Base-by-base conservation (phyloP, 805 yeast species). In the Zygotorulaspora florentina region DNA sequence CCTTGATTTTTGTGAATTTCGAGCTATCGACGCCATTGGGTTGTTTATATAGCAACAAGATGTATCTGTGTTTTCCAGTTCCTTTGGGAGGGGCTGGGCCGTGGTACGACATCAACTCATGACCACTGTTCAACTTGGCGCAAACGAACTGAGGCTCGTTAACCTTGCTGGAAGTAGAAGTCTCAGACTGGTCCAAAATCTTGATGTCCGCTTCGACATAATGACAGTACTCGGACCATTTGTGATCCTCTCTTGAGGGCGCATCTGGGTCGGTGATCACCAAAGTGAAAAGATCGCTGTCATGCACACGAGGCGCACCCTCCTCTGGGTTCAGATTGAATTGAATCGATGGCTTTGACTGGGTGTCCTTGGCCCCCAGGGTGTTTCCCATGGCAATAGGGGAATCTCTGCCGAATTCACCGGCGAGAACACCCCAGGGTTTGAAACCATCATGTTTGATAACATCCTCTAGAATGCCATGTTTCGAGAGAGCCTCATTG, bases 261-360 rank as follows among this genome's bases (percentile, higher is more conserved):
- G 96, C 96, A 70, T 89, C 96, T 1, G 97, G 97, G 65, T 89
- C 96, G 7, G 96, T 90, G 53, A 89, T 55, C 2, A 86, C 85
- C 53, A 90, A 68, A 9, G 93, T 80, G 68, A 85, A 89, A 41
- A 74, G 83, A 31, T 70, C 68, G 13, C 58, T 50, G 35, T 64
- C 66, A 13, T 62, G 52, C 30, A 49, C 46, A 4, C 43, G 30
- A 12, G 51, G 39, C 11, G 45, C 26, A 2, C 37, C 45, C 9
- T 36, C 41, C 27, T 45, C 46, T 31, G 75, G 68, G 53, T 74
- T 72, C 51, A 81, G 69, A 12, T 89, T 79, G 66, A 85, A 80
- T 52, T 83, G 84, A 46, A 89, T 71, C 27, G 64, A 55, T 29
- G 96, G 96, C 37, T 56, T 58, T n/a, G 65, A 54, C 66, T 85